A percentile compares a stretch with the other conserved stretches of the same genome.
Evolutionary conservation across 176 grass and related monocot species (phyloP).

Genomic region (Echinochloa phyllopogon): DNA sequence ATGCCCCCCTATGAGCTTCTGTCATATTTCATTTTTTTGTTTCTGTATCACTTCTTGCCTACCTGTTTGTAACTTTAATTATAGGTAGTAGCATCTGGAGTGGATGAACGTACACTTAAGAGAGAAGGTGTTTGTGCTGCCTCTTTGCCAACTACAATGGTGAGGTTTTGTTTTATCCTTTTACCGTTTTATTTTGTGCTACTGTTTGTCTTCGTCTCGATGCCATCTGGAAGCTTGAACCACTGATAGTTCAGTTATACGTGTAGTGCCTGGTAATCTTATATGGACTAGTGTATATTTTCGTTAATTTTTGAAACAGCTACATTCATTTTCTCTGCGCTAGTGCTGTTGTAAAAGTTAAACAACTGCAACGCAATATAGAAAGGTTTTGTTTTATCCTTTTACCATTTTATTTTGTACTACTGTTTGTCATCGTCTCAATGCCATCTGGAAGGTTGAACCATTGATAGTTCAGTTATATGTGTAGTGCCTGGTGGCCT

Average conservation of each 20-base stretch:
- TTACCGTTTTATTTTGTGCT: constrained; percentile 3
- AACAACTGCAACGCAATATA: not conserved
- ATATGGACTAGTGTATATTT: not conserved
- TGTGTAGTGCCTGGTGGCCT: not conserved
- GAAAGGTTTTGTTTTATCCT: constrained; percentile 15
- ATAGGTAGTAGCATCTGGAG: constrained; percentile 96
- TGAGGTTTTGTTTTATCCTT: constrained; percentile 20
- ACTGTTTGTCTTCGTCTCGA: not conserved
- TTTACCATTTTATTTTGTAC: not conserved
- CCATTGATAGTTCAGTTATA: not conserved
- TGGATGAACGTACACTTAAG: constrained; percentile 93
- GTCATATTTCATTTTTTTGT: not conserved
- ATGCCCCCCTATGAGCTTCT: not conserved
- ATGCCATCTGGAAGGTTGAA: constrained; percentile 7
- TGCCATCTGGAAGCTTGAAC: constrained; percentile 14
- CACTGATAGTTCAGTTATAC: not conserved
- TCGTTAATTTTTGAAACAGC: not conserved
- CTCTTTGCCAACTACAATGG: constrained; percentile 98
- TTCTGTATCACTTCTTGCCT: constrained; percentile 10
- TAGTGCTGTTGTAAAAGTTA: not conserved
- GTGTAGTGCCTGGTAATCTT: not conserved
- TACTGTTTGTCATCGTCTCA: not conserved
- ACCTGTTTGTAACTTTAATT: not conserved
- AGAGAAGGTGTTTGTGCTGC: constrained; percentile 97
- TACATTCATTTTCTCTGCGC: not conserved